phyloP scores from a whole-genome alignment of 768 basidiomycete genomes.

The Rhizopogon vinicolor region DNA sequence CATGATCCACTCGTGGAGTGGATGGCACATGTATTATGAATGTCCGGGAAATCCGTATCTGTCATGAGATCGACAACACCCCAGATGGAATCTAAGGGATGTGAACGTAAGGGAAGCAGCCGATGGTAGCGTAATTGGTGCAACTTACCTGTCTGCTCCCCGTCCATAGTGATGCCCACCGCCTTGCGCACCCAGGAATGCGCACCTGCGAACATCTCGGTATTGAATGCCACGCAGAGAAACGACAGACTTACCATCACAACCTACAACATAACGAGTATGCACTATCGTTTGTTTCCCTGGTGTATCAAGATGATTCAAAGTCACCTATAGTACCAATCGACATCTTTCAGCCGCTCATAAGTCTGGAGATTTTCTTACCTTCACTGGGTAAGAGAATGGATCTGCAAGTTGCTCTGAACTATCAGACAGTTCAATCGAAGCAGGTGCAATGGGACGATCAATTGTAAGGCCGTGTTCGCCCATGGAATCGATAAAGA shows the following conservation, averaged over 20 bases:
- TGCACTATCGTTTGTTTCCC: slow-evolving; percentile 31
- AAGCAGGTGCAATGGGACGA: slow-evolving; percentile 24
- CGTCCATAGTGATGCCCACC: slow-evolving; percentile 40
- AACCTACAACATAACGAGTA: slow-evolving; percentile 31
- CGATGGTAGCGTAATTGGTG: not conserved
- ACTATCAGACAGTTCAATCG: slow-evolving; percentile 30
- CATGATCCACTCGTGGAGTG: slow-evolving; percentile 66
- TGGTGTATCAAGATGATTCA: slow-evolving; percentile 16
- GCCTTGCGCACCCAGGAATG: slow-evolving; percentile 44
- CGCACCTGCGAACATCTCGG: slow-evolving; percentile 25
- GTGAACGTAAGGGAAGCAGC: not conserved
- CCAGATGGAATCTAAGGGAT: slow-evolving; percentile 64
- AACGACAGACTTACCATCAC: slow-evolving; percentile 22
- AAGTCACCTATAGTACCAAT: not conserved
- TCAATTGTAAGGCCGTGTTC: slow-evolving; percentile 27
- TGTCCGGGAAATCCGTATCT: slow-evolving; percentile 72
- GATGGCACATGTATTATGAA: slow-evolving; percentile 56
- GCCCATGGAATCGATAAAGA: slow-evolving; percentile 37
- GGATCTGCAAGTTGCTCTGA: slow-evolving; percentile 28
- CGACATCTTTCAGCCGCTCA: not conserved
- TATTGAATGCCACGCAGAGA: not conserved
- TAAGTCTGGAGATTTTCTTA: not conserved
- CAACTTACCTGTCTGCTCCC: slow-evolving; percentile 39
- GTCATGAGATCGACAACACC: slow-evolving; percentile 75
- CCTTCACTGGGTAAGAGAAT: slow-evolving; percentile 28